Evolutionary conservation across 2,329 filamentous ascomycete species (phyloP), one percentile per base, ranked within the genome.

Genomic region (Zarea fungicola): DNA sequence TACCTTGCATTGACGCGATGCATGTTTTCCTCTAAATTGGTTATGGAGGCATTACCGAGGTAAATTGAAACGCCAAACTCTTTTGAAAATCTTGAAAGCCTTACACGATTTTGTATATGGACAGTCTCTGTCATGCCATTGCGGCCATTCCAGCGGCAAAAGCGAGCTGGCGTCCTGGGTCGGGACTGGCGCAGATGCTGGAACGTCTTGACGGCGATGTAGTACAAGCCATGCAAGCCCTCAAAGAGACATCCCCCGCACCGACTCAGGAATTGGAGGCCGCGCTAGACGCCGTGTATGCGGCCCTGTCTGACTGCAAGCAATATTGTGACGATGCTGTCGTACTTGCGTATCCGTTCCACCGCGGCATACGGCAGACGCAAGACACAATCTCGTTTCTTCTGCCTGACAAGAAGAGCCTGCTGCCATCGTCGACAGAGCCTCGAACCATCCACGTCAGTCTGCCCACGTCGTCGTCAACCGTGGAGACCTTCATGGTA

Each of bases 11-110:
- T 59, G 29, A 64, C 59, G n/a, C 54, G 66, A 36, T 69, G 67
- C 43, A 43, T 68, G 1, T 66, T 69, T 51, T 67, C 65, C 5
- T 60, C 62, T 49, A 67, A 70, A 49, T 53, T 69, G 35, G 54
- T 59, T 6, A 42, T 54, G 37, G 52, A 60, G 25, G 58, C 64
- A 1, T 36, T 70, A n/a, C 48, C 53, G 16, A 64, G 64, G 65
- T 66, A 53, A 5, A 23, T 26, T 16, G n/a, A n/a, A n/a, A n/a
- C n/a, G n/a, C n/a, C n/a, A n/a, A n/a, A n/a, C n/a, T n/a, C n/a
- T n/a, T n/a, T n/a, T n/a, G n/a, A n/a, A n/a, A n/a, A n/a, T n/a
- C n/a, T n/a, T n/a, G n/a, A n/a, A n/a, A n/a, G n/a, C n/a, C n/a
- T n/a, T n/a, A 29, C 7, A n/a, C n/a, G n/a, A n/a, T n/a, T n/a